Base-by-base conservation (phyloP, 1,284 basidiomycete genomes). In the Coniferiporia weirii region DNA sequence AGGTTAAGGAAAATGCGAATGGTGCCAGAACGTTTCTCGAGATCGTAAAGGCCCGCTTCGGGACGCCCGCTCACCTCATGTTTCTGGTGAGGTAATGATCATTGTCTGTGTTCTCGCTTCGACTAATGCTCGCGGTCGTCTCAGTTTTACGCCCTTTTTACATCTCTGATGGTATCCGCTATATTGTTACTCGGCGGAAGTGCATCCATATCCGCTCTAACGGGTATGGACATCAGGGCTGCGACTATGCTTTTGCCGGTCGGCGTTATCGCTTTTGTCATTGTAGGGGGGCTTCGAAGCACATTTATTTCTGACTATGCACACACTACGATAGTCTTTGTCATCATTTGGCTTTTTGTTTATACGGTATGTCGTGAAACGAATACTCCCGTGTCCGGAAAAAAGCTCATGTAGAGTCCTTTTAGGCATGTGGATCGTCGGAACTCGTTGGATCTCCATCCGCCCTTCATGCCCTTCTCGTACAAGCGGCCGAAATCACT, bases 141-240 rank as follows among this genome's bases (percentile, higher is more conserved):
- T 75, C 2, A 79, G 78, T 76, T 69, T 78, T 53, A 75, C 79
- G 53, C 72, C 0, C 12, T 50, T 48, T 54, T 34, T 57, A 64
- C 53, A 6, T 50, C 17, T 2, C 45, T 44, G 19, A 40, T 56
- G 22, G 56, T 59, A 19, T 59, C 64, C 27, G 52, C 53, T 27
- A 45, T 52, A 40, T 44, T 61, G 35, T 40, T 61, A 69, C 76
- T 87, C 55, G 91, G 91, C 15, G 91, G 90, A 0, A 84, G 83
- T 0, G 90, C 89, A 0, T 91, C 90, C 0, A 89, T 93, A 19
- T 85, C 83, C 6, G 83, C 83, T 55, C 73, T 96, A 48, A 94
- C 93, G 0, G 90, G 89, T 0, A 91, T 93, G 86, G 82, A 78
- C 67, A 89, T 86, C n/a, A 78, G 89, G 59, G 91, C 90, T 2